A percentile compares a stretch with the other conserved stretches of the same genome.
phyloP scores from a whole-genome alignment of 345 rosid species.

The Turnera subulata region DNA sequence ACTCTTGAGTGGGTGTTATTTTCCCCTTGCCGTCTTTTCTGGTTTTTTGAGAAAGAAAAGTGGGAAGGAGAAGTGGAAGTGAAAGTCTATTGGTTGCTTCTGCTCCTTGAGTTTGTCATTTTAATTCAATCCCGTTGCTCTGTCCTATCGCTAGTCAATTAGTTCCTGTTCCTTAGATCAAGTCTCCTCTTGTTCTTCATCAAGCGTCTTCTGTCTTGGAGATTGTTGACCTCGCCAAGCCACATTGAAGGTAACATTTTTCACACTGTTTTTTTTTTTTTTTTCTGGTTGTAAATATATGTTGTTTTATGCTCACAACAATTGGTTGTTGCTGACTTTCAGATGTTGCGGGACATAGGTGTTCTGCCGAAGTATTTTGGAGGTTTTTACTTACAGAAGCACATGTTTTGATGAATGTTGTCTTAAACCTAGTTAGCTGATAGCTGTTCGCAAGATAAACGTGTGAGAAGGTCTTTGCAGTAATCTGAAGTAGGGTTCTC shows the following conservation, averaged over 20 bases:
- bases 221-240: constrained; percentile 24
- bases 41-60: constrained; percentile 52
- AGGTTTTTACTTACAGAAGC: too few relatives aligned
- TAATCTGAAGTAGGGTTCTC: too few relatives aligned
- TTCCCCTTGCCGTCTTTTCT: constrained; percentile 47
- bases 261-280: background rate
- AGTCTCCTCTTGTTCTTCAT: constrained; percentile 4
- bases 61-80: constrained; percentile 42
- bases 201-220: constrained; percentile 16
- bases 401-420: too few relatives aligned
- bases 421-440: too few relatives aligned
- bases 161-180: constrained; percentile 17
- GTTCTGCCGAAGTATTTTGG: too few relatives aligned
- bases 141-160: constrained; percentile 16
- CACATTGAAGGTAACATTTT: constrained; percentile 28
- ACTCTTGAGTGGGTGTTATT: constrained; percentile 22
- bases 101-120: constrained; percentile 21
- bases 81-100: constrained; percentile 16
- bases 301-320: too few relatives aligned
- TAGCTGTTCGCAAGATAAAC: too few relatives aligned
- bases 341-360: too few relatives aligned
- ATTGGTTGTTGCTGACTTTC: background rate
- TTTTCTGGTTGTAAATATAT: too few relatives aligned
- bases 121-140: constrained; percentile 26
- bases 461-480: too few relatives aligned